Evolutionary conservation across 352 stramenopile genomes (phyloP).

Genomic region (Peronospora belbahrii): DNA sequence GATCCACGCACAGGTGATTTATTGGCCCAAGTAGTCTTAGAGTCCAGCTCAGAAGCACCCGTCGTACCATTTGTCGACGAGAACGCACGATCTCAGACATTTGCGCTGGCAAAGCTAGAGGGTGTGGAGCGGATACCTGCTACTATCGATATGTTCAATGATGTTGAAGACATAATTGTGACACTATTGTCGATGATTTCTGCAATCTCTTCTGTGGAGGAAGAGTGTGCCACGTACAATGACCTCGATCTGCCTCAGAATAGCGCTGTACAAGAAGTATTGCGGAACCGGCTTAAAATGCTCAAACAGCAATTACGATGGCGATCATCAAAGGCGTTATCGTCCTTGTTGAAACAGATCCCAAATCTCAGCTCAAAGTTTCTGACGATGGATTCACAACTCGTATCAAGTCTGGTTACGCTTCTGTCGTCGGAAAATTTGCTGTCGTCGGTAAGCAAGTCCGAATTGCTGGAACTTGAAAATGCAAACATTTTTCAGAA

Average conservation of each 20-base stretch:
- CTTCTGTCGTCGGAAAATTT: slow-evolving; percentile 54
- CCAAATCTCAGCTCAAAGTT: slow-evolving; percentile 29
- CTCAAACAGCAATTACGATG: slow-evolving; percentile 81
- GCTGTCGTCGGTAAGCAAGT: slow-evolving; percentile 21
- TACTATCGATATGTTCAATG: slow-evolving; percentile 73
- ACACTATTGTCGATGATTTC: slow-evolving; percentile 49
- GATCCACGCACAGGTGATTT: slow-evolving; percentile 34
- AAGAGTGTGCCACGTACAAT: slow-evolving; percentile 24
- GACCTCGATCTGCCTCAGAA: slow-evolving; percentile 64
- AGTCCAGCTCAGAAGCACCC: slow-evolving; percentile 4
- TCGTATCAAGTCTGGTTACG: slow-evolving; percentile 50
- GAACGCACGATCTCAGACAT: slow-evolving; percentile 12
- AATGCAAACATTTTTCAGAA: slow-evolving; percentile 38
- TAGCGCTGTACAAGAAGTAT: slow-evolving; percentile 45
- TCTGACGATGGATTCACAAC: slow-evolving; percentile 47
- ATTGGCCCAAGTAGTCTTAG: slow-evolving; percentile 26
- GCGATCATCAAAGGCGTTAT: slow-evolving; percentile 66
- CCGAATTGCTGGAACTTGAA: slow-evolving; percentile 7
- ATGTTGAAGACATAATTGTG: slow-evolving; percentile 42
- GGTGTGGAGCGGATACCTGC: slow-evolving; percentile 65
- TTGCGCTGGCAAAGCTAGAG: slow-evolving; percentile 50
- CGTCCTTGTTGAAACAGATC: slow-evolving; percentile 65
- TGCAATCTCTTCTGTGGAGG: slow-evolving; percentile 11
- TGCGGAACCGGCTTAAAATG: slow-evolving; percentile 47
- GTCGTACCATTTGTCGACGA: slow-evolving; percentile 11